Conservation (phyloP, 1,139 yeast species). For the Waltiozyma solani region DNA sequence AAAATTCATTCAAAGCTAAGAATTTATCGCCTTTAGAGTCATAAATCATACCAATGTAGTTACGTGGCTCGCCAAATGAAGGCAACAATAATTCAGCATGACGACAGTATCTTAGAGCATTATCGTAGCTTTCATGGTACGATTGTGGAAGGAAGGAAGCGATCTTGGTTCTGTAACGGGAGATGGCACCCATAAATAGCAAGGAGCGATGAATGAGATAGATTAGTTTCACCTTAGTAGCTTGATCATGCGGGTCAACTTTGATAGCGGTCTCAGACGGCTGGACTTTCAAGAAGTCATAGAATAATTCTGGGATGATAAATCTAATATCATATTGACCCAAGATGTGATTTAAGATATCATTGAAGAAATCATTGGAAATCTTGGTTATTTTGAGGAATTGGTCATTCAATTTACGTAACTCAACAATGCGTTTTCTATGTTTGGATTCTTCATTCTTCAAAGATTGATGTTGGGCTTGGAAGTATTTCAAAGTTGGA, state of each 20-base stretch:
- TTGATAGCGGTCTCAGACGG: constrained; percentile 10
- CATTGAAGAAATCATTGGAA: constrained; percentile 36
- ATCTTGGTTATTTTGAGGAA: constrained; percentile 39
- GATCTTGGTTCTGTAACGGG: constrained; percentile 43
- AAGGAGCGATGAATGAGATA: constrained; percentile 44
- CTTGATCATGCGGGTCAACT: constrained; percentile 12
- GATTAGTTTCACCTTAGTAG: constrained; percentile 30
- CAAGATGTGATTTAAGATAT: constrained; percentile 28
- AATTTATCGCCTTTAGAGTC: constrained; percentile 29
- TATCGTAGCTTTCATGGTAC: constrained; percentile 29
- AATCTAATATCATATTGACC: constrained; percentile 27
- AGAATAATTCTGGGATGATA: constrained; percentile 22
- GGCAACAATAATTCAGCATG: constrained; percentile 48
- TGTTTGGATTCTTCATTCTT: constrained; percentile 17
- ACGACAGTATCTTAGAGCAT: constrained; percentile 39
- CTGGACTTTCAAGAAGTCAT: constrained; percentile 8
- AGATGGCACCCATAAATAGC: constrained; percentile 47
- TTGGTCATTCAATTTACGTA: constrained; percentile 43
- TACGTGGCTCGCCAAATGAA: constrained; percentile 56
- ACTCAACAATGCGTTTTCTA: constrained; percentile 34
- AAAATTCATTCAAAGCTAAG: constrained; percentile 38
- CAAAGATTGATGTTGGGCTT: constrained; percentile 18
- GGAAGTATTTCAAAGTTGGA: constrained; percentile 46
- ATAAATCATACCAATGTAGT: constrained; percentile 53
- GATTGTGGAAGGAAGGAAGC: constrained; percentile 34